phyloP scores from a whole-genome alignment of 768 basidiomycete genomes.

The Mycena indigotica region DNA sequence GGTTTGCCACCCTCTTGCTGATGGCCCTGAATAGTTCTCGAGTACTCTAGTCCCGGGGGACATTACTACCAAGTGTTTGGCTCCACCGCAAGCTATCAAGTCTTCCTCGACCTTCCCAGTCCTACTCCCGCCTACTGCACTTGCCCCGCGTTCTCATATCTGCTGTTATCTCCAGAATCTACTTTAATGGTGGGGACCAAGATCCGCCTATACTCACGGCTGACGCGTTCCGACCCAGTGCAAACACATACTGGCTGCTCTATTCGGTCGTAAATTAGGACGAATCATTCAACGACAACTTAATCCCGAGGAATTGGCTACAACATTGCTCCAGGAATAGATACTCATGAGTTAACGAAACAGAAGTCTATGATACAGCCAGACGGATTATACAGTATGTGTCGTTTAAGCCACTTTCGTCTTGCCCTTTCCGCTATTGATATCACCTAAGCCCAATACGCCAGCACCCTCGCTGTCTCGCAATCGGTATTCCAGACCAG shows the following conservation, averaged over 20 bases:
- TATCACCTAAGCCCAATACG: slow-evolving; percentile 3
- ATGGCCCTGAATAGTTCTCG: slow-evolving; percentile 51
- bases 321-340: slow-evolving; percentile 41
- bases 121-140: slow-evolving; percentile 62
- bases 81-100: slow-evolving; percentile 61
- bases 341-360: slow-evolving; percentile 26
- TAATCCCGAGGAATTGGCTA: slow-evolving; percentile 49
- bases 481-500: slow-evolving; percentile 60
- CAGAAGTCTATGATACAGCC: slow-evolving; percentile 15
- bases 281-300: slow-evolving; percentile 53
- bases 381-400: slow-evolving; percentile 16
- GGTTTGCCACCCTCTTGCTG: background rate
- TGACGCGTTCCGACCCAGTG: slow-evolving; percentile 49
- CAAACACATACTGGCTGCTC: slow-evolving; percentile 74
- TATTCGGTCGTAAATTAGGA: slow-evolving; percentile 57
- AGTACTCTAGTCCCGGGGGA: slow-evolving; percentile 59
- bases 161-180: slow-evolving; percentile 59
- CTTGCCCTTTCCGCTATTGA: slow-evolving; percentile 14
- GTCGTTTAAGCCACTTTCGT: slow-evolving; percentile 5
- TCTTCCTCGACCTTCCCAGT: slow-evolving; percentile 49
- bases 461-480: slow-evolving; percentile 19
- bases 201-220: slow-evolving; percentile 22
- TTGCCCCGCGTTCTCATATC: slow-evolving; percentile 72
- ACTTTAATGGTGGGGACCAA: slow-evolving; percentile 59
- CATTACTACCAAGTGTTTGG: slow-evolving; percentile 72